phyloP scores from a whole-genome alignment of 306 rosid species.

The Cucurbita maxima region DNA sequence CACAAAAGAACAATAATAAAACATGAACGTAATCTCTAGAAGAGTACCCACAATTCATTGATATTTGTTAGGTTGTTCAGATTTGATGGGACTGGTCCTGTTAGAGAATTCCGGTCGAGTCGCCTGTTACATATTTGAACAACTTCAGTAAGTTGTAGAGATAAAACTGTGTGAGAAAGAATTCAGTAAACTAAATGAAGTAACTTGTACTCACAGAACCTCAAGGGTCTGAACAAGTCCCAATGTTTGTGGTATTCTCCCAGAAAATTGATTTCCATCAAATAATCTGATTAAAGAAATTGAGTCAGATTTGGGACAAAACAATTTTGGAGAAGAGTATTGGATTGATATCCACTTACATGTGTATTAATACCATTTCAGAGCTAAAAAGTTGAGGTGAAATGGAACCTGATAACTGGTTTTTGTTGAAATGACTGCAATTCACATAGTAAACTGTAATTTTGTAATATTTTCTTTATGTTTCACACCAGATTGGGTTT shows the following conservation, averaged over 20 bases:
- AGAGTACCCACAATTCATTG: constrained; percentile 61
- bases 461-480: background rate
- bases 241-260: constrained; percentile 52
- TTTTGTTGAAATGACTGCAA: constrained; percentile 93
- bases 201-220: constrained; percentile 73
- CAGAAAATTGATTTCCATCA: constrained; percentile 56
- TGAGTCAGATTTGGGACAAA: background rate
- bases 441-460: background rate
- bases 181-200: background rate
- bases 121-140: constrained; percentile 47
- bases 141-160: constrained; percentile 1
- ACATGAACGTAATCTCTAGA: background rate
- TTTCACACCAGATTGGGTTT: background rate
- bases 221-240: constrained; percentile 69
- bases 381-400: constrained; percentile 55
- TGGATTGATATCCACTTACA: constrained; percentile 35
- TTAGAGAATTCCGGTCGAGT: constrained; percentile 69
- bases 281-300: constrained; percentile 38
- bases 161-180: background rate
- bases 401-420: constrained; percentile 69
- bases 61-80: constrained; percentile 48
- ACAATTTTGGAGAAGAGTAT: background rate
- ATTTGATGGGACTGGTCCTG: constrained; percentile 52
- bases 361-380: constrained; percentile 61
- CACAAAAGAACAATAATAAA: background rate